Percentiles rank a stretch among this genome's conserved stretches.
Conservation (phyloP, 2,329 filamentous ascomycete species). For the Ceratocystis eucalypticola region DNA sequence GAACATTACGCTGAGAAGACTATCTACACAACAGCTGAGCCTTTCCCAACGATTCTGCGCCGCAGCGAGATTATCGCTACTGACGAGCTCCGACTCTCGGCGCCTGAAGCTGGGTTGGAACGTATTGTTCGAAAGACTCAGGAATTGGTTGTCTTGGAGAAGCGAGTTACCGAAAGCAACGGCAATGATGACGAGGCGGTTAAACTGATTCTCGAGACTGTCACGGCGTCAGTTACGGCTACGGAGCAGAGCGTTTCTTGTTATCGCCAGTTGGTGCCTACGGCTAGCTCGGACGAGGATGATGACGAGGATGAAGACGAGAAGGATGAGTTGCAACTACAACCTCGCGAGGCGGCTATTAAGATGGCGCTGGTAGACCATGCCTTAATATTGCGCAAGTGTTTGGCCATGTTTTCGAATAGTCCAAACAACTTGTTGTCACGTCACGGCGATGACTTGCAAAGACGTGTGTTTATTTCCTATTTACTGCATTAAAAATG, state of each 20-base stretch:
- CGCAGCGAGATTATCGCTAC: conserved; percentile 69
- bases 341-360: conserved; percentile 60
- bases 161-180: conserved; percentile 52
- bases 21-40: conserved; percentile 67
- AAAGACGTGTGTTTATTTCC: conserved; percentile 43
- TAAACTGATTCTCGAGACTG: conserved; percentile 56
- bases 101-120: conserved; percentile 80
- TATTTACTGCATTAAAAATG: neutral
- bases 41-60: conserved; percentile 81
- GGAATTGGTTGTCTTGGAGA: conserved; percentile 66
- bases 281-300: conserved; percentile 30
- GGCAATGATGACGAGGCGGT: conserved; percentile 49
- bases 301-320: conserved; percentile 23
- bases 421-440: conserved; percentile 46
- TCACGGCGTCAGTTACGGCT: conserved; percentile 61
- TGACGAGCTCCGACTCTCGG: conserved; percentile 52
- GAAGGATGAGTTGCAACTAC: conserved; percentile 36
- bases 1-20: conserved; percentile 74
- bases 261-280: conserved; percentile 62
- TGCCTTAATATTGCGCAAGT: conserved; percentile 73
- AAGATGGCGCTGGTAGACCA: conserved; percentile 80
- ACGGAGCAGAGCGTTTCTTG: conserved; percentile 65
- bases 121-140: conserved; percentile 81
- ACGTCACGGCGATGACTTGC: conserved; percentile 45
- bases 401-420: conserved; percentile 54